phyloP scores from a whole-genome alignment of 371 early-diverging fungal species.

The Zychaea mexicana region DNA sequence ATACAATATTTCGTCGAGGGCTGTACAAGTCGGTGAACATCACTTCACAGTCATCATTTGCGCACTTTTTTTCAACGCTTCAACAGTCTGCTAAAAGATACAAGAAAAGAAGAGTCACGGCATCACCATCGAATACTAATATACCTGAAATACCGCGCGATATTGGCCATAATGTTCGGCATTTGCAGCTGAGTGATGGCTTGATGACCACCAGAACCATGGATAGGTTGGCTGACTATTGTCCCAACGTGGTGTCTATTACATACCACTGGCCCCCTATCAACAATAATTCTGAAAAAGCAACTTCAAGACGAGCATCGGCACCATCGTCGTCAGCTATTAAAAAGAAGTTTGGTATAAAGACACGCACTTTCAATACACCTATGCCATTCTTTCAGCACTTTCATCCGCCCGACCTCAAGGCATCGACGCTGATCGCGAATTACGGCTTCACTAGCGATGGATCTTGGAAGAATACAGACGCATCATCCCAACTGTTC shows the following conservation, averaged over 20 bases:
- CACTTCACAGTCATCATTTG: not conserved
- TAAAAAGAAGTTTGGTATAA: too few species aligned
- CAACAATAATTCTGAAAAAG: not conserved
- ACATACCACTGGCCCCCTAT: not conserved
- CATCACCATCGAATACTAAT: not conserved
- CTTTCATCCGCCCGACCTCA: too few species aligned
- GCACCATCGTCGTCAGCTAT: too few species aligned
- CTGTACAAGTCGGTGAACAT: not conserved
- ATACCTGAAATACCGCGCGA: not conserved
- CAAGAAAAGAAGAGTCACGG: not conserved
- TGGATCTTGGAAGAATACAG: too few species aligned
- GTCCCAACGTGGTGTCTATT: not conserved
- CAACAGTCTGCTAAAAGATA: not conserved
- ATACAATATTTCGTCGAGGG: not conserved
- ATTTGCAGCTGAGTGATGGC: not conserved
- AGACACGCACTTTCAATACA: too few species aligned
- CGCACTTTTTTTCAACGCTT: not conserved
- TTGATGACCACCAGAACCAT: not conserved
- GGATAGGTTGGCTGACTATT: not conserved
- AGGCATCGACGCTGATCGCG: not conserved
- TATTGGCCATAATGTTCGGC: not conserved
- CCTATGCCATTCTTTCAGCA: not conserved
- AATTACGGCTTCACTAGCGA: not conserved
- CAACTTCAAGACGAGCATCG: not conserved
- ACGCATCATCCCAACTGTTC: not conserved